A percentile compares a stretch with the other conserved stretches of the same genome.
These are phyloP conservation scores for Sordariomycetes sp. DNA, from an alignment of 2,329 filamentous ascomycete species.

Conservation along the genomic window DNA sequence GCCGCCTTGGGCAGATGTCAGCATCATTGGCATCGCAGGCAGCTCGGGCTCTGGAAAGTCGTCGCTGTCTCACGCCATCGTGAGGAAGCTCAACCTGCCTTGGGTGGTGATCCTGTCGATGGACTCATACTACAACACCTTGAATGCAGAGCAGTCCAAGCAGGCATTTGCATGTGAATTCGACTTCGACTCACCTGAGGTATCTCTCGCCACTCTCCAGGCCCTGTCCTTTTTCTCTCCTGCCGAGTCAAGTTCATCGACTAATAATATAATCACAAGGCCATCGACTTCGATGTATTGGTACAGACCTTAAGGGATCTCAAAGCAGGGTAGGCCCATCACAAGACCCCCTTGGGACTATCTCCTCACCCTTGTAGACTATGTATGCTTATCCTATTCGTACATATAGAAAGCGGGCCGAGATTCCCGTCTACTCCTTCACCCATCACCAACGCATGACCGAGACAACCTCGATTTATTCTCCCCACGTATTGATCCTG, in stretches of 20 bases:
- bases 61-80: constrained; percentile 83
- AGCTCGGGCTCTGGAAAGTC: constrained; percentile 94
- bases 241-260: background rate
- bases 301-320: constrained; percentile 71
- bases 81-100: constrained; percentile 78
- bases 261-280: constrained; percentile 27
- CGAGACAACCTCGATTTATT: constrained; percentile 83
- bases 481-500: constrained; percentile 86
- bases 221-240: too few species aligned
- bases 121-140: constrained; percentile 95
- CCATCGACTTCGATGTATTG: constrained; percentile 87
- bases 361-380: background rate
- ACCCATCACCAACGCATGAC: constrained; percentile 74
- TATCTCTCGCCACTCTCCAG: constrained; percentile 16
- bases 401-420: constrained; percentile 60
- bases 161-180: constrained; percentile 84
- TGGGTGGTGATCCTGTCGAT: constrained; percentile 98
- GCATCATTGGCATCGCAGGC: constrained; percentile 92
- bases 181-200: constrained; percentile 87
- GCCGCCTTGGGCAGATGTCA: constrained; percentile 91
- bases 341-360: too few species aligned
- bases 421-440: constrained; percentile 94
- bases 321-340: constrained; percentile 67
- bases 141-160: constrained; percentile 67
- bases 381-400: background rate